Evolutionary conservation across 2,329 filamentous ascomycete genomes (phyloP).

Genomic region (Beauveria sp.): DNA sequence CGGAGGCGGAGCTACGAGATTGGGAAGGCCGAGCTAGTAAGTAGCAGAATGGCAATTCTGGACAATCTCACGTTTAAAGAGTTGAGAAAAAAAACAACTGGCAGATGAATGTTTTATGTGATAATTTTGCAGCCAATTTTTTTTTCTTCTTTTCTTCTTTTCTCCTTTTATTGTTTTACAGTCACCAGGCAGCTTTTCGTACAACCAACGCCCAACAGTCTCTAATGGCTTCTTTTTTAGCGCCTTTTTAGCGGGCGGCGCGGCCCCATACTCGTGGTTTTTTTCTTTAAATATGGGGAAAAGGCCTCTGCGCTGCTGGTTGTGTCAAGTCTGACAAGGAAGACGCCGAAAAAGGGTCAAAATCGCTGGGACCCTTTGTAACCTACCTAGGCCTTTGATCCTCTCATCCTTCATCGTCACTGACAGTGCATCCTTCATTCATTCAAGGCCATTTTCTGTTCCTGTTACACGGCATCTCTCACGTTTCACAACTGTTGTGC

Average conservation of each 20-base stretch:
- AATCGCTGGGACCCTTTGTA: not conserved
- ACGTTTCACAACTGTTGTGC: not conserved
- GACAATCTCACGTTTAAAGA: not conserved
- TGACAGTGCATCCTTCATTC: not conserved
- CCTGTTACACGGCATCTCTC: not conserved
- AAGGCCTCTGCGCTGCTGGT: not conserved
- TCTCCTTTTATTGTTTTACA: no score
- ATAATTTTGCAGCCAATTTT: no score
- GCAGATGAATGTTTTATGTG: no score
- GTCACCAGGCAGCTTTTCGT: no score
- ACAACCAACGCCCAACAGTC: no score
- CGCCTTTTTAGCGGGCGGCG: not conserved
- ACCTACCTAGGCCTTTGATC: not conserved
- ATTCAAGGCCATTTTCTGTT: not conserved
- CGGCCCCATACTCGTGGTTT: not conserved
- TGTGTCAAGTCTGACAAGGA: not conserved
- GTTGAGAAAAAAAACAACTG: no score
- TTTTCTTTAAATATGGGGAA: slow-evolving; percentile 11
- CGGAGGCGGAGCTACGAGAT: slow-evolving; percentile 6
- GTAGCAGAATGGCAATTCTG: not conserved
- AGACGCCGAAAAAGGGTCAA: slow-evolving; percentile 4
- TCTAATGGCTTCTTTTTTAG: not conserved
- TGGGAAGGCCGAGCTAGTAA: not conserved
- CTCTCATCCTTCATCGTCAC: not conserved
- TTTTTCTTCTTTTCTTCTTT: no score